These are phyloP conservation scores for Fusarium dimerum DNA, from an alignment of 2,329 filamentous ascomycete genomes.

Conservation along the genomic window DNA sequence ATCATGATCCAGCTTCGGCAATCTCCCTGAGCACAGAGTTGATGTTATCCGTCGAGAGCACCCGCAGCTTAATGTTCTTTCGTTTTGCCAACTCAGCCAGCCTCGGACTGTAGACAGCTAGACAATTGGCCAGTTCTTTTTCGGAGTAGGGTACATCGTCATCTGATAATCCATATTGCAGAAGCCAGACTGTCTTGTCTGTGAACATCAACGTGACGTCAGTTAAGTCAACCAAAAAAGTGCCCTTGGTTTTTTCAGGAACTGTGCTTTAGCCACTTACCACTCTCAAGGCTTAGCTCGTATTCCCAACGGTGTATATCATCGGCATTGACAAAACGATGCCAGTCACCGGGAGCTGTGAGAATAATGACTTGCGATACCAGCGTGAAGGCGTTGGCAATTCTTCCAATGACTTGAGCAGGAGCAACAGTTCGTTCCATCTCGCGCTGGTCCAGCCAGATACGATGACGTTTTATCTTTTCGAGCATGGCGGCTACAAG, in stretches of 20 bases:
- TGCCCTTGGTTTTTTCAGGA: too few relatives aligned
- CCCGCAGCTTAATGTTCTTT: constrained; percentile 7
- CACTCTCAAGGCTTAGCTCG: constrained; percentile 12
- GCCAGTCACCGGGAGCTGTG: constrained; percentile 1
- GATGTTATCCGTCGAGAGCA: constrained; percentile 10
- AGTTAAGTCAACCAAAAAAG: too few relatives aligned
- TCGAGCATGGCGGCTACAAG: constrained; percentile 7
- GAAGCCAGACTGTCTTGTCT: constrained; percentile 14
- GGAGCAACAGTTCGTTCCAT: constrained; percentile 3
- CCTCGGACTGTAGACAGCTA: constrained; percentile 1
- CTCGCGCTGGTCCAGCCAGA: constrained; percentile 15
- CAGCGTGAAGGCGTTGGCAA: background rate
- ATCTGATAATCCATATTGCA: constrained; percentile 7
- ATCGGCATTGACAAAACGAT: constrained; percentile 5
- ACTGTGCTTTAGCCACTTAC: background rate
- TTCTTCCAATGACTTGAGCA: constrained; percentile 2
- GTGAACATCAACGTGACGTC: too few relatives aligned
- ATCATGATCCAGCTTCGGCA: background rate
- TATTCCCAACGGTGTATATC: constrained; percentile 17
- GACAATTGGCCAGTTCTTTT: background rate
- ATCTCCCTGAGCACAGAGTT: constrained; percentile 10
- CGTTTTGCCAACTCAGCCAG: constrained; percentile 4
- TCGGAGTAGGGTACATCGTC: background rate
- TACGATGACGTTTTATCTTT: constrained; percentile 1
- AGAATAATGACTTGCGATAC: constrained; percentile 10